Base-by-base conservation (phyloP, 768 basidiomycete genomes). In the Kwoniella heveanensis region DNA sequence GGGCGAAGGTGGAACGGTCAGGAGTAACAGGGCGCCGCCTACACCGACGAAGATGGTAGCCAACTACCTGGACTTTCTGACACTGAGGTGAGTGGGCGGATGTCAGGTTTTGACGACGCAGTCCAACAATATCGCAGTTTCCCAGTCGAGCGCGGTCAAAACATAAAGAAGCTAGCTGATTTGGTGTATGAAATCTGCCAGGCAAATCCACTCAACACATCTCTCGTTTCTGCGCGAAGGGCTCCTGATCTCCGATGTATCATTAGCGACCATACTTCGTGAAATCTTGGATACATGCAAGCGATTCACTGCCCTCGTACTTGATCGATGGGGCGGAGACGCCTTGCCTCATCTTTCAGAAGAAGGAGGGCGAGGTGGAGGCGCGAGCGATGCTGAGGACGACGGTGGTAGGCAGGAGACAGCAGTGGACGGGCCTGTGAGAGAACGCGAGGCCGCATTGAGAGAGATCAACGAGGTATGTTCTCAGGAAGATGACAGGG, bases 271-370 rank as follows among this genome's bases (percentile, higher is more conserved):
- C 1, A 85, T 86, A 46, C 81, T 93, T 39, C 86, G 87, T 19
- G 84, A 86, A 30, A 87, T 94, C 60, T 82, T 95, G 54, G 90
- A 91, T 68, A 83, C 89, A 9, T 94, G 91, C 76, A 91, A 91
- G 74, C 84, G 87, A 9, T 91, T 95, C 74, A 88, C 88, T n/a
- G 91, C 86, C 7, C 87, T 91, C 66, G 54, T 54, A 21, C 86
- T 94, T 0, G 92, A 94, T 79, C 82, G 92, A 56, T 96, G 92
- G 92, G 91, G 91, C 13, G 92, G 92, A 0, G 91, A 94, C 74
- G 86, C 94, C 9, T 81, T 94, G 1, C 92, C 92, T 13, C 90
- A 88, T 0, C 82, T 94, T 50, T 79, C 94, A 44, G 88, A 87
- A 66, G 92, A 92, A 75, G 90, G 90, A 15, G 6, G 85, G 82